Base-by-base conservation (phyloP, 257 asterid species). In the Cynanchum wilfordii region DNA sequence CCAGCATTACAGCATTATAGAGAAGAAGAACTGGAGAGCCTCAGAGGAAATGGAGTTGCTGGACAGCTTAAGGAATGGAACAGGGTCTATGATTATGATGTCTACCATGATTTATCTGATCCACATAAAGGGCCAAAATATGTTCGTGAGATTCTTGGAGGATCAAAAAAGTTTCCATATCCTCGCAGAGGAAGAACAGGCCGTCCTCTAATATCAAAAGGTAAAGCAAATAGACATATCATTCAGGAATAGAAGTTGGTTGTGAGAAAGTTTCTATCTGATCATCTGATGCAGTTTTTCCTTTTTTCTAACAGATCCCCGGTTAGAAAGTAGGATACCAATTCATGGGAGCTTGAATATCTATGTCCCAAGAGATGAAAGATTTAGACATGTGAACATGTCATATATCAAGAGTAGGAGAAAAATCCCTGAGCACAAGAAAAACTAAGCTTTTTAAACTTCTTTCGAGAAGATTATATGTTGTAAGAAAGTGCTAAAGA, bases 301-400 rank as follows among this genome's bases (percentile, higher is more conserved):
- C 13, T 29, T 38, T 33, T 16, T 9, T 11, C 16, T 49, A 40
- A 25, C 76, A 77, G 80, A 77, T 71, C 73, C 68, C 22, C 25
- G 57, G 9, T 65, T 24, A 1, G 80, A 77, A 71, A 77, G 73
- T 54, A 70, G 76, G n/a, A 15, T 77, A 22, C 58, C 72, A 42
- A 55, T 77, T 76, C 6, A 1, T 63, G 44, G 27, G 10, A 83
- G 87, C 78, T 79, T 88, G 65, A 86, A 78, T 69, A 80, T 86
- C n/a, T 90, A 86, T 22, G 89, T 88, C 2, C 96, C 92, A 7
- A 77, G 94, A 80, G 94, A 88, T 45, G 96, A 90, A 74, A 83
- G 85, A 0, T 90, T 90, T 52, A 88, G 90, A 25, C 89, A 79
- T 52, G 40, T 84, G 77, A 90, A 90, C 86, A 69, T 82, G 81